Conservation (phyloP, 805 yeast genomes). For the Hanseniaspora osmophila region DNA sequence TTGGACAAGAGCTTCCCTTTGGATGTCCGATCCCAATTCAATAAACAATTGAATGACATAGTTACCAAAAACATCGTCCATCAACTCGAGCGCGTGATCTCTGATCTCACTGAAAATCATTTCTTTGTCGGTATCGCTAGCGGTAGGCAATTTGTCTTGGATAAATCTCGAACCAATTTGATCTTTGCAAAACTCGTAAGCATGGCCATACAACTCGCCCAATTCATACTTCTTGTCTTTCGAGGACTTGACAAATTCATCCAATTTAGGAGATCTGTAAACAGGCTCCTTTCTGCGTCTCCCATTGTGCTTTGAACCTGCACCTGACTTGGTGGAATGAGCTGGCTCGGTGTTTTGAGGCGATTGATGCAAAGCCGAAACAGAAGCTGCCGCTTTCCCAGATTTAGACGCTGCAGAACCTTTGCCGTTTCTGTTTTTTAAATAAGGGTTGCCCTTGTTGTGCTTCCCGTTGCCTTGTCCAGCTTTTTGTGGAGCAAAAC, state of each 20-base stretch:
- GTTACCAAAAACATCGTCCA: slow-evolving; percentile 96
- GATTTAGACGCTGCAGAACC: slow-evolving; percentile 5
- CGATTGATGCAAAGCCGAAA: slow-evolving; percentile 1
- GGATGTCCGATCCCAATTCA: slow-evolving; percentile 64
- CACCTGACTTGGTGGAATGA: not conserved
- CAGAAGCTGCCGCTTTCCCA: slow-evolving; percentile 5
- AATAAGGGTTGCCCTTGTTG: slow-evolving; percentile 2
- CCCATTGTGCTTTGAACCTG: slow-evolving; percentile 8
- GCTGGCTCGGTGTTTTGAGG: not conserved
- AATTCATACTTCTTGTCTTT: slow-evolving; percentile 44
- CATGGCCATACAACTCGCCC: slow-evolving; percentile 71
- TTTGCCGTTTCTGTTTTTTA: slow-evolving; percentile 1
- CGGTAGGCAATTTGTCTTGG: slow-evolving; percentile 66
- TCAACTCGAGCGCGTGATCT: slow-evolving; percentile 56
- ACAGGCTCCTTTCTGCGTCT: slow-evolving; percentile 29
- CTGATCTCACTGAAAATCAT: slow-evolving; percentile 73
- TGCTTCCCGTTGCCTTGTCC: not conserved
- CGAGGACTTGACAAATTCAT: slow-evolving; percentile 61
- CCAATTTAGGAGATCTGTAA: slow-evolving; percentile 65
- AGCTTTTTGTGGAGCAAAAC: not conserved
- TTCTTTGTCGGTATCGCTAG: slow-evolving; percentile 59
- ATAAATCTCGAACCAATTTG: slow-evolving; percentile 96
- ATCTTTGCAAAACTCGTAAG: slow-evolving; percentile 83
- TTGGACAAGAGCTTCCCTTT: slow-evolving; percentile 52
- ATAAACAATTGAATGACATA: slow-evolving; percentile 91